These are phyloP conservation scores for Aureobasidium sp. DNA, from an alignment of 2,329 filamentous ascomycete genomes.

Conservation along the genomic window DNA sequence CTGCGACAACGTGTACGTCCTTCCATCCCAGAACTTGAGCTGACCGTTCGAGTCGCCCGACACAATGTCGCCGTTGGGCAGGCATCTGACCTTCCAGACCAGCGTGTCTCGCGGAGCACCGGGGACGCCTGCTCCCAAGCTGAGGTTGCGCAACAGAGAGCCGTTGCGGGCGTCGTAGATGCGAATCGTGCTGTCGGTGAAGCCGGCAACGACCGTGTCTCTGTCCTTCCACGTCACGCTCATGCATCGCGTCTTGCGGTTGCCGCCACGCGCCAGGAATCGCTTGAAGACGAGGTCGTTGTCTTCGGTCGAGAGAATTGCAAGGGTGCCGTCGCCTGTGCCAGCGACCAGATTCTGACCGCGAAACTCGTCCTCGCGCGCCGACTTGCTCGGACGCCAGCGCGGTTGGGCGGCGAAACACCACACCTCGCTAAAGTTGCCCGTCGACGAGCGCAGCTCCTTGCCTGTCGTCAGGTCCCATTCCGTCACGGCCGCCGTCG, in stretches of 20 bases:
- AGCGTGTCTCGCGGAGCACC: constrained; percentile 78
- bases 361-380: constrained; percentile 19
- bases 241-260: constrained; percentile 80
- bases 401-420: constrained; percentile 81
- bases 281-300: constrained; percentile 72
- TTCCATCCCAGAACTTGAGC: constrained; percentile 86
- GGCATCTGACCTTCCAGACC: constrained; percentile 85
- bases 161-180: constrained; percentile 79
- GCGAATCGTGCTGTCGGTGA: constrained; percentile 92
- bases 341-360: constrained; percentile 67
- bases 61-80: constrained; percentile 81
- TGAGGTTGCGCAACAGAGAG: constrained; percentile 69
- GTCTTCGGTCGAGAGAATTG: constrained; percentile 78
- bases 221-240: constrained; percentile 85
- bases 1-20: constrained; percentile 81
- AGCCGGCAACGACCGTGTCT: constrained; percentile 76
- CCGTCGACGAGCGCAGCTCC: constrained; percentile 73
- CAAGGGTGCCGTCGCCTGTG: constrained; percentile 83
- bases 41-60: constrained; percentile 94
- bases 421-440: constrained; percentile 95
- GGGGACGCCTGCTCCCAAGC: constrained; percentile 66
- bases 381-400: constrained; percentile 28
- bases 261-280: constrained; percentile 64
- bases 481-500: constrained; percentile 84
- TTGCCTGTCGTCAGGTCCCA: constrained; percentile 80